Conservation (phyloP, 192 early-diverging fungal species). For the Obelidium mucronatum region DNA sequence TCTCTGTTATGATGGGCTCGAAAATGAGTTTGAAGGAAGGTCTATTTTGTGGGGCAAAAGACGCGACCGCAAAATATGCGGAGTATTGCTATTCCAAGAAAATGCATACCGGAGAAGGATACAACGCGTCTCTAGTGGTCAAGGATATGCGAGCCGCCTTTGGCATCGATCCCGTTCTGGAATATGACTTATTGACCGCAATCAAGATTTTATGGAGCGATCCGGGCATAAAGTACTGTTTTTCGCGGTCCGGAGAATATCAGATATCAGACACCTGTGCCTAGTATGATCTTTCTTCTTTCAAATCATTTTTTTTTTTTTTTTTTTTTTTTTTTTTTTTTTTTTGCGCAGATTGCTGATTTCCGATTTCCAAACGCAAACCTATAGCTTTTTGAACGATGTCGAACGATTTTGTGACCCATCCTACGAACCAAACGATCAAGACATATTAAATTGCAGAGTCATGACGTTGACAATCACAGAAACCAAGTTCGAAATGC, state of each 20-base stretch:
- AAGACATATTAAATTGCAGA: conserved; percentile 93
- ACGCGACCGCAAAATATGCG: conserved; percentile 36
- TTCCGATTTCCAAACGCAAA: background rate
- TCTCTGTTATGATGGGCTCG: background rate
- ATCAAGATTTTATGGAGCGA: conserved; percentile 49
- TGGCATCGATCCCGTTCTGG: conserved; percentile 62
- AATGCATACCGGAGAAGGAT: conserved; percentile 77
- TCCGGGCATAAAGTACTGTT: conserved; percentile 50
- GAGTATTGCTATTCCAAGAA: conserved; percentile 83
- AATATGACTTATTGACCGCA: conserved; percentile 6
- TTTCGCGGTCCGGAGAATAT: conserved; percentile 42
- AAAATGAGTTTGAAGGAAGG: background rate
- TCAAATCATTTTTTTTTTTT: conserved; percentile 40
- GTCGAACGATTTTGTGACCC: conserved; percentile 82
- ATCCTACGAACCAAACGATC: conserved; percentile 86
- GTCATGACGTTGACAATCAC: conserved; percentile 97
- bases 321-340: conserved; percentile 51
- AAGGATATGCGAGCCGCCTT: conserved; percentile 86
- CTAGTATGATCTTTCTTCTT: conserved; percentile 50
- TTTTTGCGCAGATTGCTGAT: conserved; percentile 33
- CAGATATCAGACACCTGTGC: conserved; percentile 54
- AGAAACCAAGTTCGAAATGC: conserved; percentile 89
- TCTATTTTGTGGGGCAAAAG: background rate
- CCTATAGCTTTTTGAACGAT: conserved; percentile 80
- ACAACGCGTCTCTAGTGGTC: conserved; percentile 76